Percentiles rank a stretch among this genome's conserved stretches.
phyloP scores from a whole-genome alignment of 1,139 yeast genomes.

The Protomyces inundatus region DNA sequence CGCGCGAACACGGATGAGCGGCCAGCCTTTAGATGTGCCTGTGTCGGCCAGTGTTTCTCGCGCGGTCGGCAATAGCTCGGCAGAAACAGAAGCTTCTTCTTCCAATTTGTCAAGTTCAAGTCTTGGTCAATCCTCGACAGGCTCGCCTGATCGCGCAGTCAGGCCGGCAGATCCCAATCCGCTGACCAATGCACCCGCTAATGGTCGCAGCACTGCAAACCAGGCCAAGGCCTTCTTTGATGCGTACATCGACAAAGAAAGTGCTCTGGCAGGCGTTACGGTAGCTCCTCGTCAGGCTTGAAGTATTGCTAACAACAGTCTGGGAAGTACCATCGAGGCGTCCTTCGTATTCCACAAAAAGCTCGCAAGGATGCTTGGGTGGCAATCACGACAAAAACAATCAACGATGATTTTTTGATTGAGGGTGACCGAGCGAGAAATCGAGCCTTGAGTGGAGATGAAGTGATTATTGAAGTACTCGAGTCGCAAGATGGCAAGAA shows the following conservation, averaged over 20 bases:
- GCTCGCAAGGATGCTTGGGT: conserved; percentile 96
- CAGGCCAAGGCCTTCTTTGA: background rate
- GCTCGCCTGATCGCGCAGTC: background rate
- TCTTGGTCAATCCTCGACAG: background rate
- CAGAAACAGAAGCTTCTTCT: background rate
- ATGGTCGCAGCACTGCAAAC: background rate
- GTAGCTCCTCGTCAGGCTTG: background rate
- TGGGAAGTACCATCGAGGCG: conserved; percentile 46
- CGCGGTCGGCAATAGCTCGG: no score
- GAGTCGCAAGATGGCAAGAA: conserved; percentile 80
- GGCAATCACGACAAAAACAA: conserved; percentile 78
- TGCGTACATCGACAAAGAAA: background rate
- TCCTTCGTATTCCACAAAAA: conserved; percentile 85
- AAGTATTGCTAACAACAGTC: background rate
- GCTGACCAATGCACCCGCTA: background rate
- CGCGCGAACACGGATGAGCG: no score
- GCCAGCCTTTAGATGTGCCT: no score
- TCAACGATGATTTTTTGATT: conserved; percentile 88
- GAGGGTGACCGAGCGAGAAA: conserved; percentile 99
- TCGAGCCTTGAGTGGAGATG: conserved; percentile 92
- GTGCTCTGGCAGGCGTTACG: conserved; percentile 7
- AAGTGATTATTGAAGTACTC: conserved; percentile 88
- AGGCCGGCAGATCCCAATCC: background rate
- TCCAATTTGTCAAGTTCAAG: background rate
- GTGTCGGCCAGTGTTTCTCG: no score